phyloP scores from a whole-genome alignment of 2,329 filamentous ascomycete species.

The Colletotrichum incanum region DNA sequence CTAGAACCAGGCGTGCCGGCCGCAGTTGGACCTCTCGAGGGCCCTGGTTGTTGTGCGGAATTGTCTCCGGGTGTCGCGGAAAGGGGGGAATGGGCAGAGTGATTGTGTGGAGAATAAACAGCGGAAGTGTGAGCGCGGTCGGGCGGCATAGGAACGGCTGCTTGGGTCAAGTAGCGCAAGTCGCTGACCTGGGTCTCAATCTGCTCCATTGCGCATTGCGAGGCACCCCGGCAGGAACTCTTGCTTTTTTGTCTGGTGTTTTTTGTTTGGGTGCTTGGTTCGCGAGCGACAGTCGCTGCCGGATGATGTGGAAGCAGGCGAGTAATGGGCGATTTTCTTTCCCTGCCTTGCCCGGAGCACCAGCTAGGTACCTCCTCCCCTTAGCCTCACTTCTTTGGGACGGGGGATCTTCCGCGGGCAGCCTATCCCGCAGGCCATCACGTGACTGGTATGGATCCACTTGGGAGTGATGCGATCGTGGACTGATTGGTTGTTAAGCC shows the following conservation, averaged over 20 bases:
- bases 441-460: slow-evolving; percentile 46
- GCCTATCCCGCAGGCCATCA: neutral
- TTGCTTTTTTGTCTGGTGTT: slow-evolving; percentile 2
- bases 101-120: slow-evolving; percentile 48
- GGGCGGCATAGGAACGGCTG: slow-evolving; percentile 50
- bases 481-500: slow-evolving; percentile 19
- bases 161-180: slow-evolving; percentile 66
- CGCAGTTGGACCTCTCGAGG: slow-evolving; percentile 32
- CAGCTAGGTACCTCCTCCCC: slow-evolving; percentile 23
- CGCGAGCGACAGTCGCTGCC: slow-evolving; percentile 14
- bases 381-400: slow-evolving; percentile 27
- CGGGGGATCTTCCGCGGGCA: slow-evolving; percentile 6
- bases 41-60: slow-evolving; percentile 57
- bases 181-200: slow-evolving; percentile 70
- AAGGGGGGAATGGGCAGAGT: slow-evolving; percentile 47
- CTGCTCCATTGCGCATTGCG: slow-evolving; percentile 62
- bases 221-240: slow-evolving; percentile 25
- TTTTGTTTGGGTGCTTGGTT: slow-evolving; percentile 3
- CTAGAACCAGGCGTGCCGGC: slow-evolving; percentile 30
- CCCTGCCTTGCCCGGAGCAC: slow-evolving; percentile 4
- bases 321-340: slow-evolving; percentile 37
- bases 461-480: slow-evolving; percentile 1
- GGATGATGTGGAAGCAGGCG: slow-evolving; percentile 24
- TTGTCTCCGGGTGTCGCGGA: slow-evolving; percentile 62
- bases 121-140: slow-evolving; percentile 44